These are phyloP conservation scores for Ophiocordyceps camponoti-leonardi DNA, from an alignment of 2,329 filamentous ascomycete genomes.

Conservation along the genomic window DNA sequence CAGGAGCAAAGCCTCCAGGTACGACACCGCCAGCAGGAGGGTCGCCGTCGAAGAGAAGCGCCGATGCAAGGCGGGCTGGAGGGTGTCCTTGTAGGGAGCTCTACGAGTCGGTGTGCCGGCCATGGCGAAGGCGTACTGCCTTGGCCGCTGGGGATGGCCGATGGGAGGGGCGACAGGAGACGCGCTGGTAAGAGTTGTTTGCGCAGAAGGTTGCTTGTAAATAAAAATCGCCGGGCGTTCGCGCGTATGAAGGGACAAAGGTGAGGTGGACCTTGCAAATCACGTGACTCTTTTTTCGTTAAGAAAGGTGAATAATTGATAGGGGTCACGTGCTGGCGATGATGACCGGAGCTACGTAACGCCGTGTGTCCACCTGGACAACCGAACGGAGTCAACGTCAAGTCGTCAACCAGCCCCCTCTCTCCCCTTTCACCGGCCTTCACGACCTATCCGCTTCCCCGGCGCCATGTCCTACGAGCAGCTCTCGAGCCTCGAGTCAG, in stretches of 20 bases:
- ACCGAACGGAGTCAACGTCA: conserved; percentile 3
- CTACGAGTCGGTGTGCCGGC: conserved; percentile 35
- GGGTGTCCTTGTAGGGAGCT: conserved; percentile 66
- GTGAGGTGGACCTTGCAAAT: conserved; percentile 4
- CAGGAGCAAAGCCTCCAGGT: conserved; percentile 52
- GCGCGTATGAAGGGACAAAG: neutral
- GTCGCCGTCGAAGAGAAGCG: conserved; percentile 67
- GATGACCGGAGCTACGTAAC: conserved; percentile 14
- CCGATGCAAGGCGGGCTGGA: conserved; percentile 75
- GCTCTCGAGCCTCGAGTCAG: conserved; percentile 65
- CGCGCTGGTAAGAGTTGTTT: neutral
- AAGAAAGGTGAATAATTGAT: conserved; percentile 2
- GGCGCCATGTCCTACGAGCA: conserved; percentile 76
- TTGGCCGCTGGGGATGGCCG: neutral
- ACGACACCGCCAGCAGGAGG: conserved; percentile 54
- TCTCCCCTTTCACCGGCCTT: neutral
- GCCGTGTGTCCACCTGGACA: conserved; percentile 1
- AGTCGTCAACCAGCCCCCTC: neutral
- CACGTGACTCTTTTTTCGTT: conserved; percentile 4
- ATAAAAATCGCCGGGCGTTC: conserved; percentile 18
- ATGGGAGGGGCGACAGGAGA: neutral
- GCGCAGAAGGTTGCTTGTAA: conserved; percentile 6
- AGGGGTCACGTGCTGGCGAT: conserved; percentile 14
- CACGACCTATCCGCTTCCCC: neutral
- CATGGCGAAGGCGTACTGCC: conserved; percentile 31